These are phyloP conservation scores for Exophiala lecanii-corni DNA, from an alignment of 2,329 filamentous ascomycete genomes.

Conservation along the genomic window DNA sequence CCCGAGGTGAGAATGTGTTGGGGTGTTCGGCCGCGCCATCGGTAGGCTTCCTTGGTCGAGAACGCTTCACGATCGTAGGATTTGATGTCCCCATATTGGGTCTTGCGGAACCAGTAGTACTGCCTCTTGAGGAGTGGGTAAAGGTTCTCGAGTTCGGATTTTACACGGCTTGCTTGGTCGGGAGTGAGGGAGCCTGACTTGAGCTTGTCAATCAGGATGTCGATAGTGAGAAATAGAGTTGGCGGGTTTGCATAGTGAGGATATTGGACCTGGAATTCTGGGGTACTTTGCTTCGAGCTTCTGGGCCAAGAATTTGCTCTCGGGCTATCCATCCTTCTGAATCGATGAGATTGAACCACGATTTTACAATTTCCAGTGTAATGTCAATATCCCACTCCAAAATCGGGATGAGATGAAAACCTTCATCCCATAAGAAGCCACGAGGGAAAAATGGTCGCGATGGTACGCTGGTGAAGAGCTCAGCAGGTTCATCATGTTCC, in stretches of 20 bases:
- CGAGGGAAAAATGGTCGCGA: slow-evolving; percentile 94
- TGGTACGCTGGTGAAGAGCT: slow-evolving; percentile 86
- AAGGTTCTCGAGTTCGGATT: slow-evolving; percentile 56
- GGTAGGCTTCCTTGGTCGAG: slow-evolving; percentile 85
- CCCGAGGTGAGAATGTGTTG: slow-evolving; percentile 88
- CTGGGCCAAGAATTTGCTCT: slow-evolving; percentile 87
- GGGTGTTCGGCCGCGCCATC: slow-evolving; percentile 86
- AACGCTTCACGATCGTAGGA: slow-evolving; percentile 86
- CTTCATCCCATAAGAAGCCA: slow-evolving; percentile 97
- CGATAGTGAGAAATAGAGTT: slow-evolving; percentile 84
- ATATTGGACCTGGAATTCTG: slow-evolving; percentile 91
- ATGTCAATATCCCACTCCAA: slow-evolving; percentile 93
- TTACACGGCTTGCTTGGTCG: slow-evolving; percentile 28
- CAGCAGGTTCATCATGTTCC: slow-evolving; percentile 71
- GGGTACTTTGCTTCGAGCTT: slow-evolving; percentile 94
- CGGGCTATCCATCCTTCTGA: slow-evolving; percentile 96
- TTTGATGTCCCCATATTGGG: slow-evolving; percentile 84
- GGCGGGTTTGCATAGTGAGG: slow-evolving; percentile 97
- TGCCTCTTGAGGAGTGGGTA: slow-evolving; percentile 86
- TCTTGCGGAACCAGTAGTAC: slow-evolving; percentile 91
- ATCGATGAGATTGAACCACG: slow-evolving; percentile 95
- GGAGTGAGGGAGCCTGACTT: slow-evolving; percentile 38
- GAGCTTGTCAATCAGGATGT: slow-evolving; percentile 76
- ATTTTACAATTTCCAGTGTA: slow-evolving; percentile 79
- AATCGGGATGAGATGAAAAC: slow-evolving; percentile 87